Evolutionary conservation across 2,329 filamentous ascomycete genomes (phyloP).

Genomic region (Fusarium acutatum): DNA sequence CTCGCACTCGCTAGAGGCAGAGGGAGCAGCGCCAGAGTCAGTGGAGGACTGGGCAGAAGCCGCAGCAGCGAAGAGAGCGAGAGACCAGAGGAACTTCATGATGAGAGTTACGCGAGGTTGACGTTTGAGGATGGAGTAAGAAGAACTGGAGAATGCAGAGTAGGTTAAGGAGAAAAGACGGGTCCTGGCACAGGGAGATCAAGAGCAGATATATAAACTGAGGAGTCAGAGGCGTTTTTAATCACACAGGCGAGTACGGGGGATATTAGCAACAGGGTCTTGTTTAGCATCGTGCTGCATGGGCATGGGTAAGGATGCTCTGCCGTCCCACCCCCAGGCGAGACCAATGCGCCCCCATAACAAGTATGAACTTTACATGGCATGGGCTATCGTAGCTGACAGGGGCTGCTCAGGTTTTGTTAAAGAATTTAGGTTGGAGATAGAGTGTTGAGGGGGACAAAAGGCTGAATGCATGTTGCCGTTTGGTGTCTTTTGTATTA

Average conservation of each 20-base stretch:
- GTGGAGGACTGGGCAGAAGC: slow-evolving; percentile 46
- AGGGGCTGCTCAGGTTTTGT: not conserved
- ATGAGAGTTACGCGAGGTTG: slow-evolving; percentile 33
- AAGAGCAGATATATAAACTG: slow-evolving; percentile 6
- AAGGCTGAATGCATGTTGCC: not conserved
- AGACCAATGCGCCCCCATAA: slow-evolving; percentile 10
- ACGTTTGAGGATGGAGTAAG: not conserved
- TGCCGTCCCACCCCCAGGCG: slow-evolving; percentile 29
- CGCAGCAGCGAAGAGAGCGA: slow-evolving; percentile 51
- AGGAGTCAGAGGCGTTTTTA: slow-evolving; percentile 20
- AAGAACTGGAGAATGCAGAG: not conserved
- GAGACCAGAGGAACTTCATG: slow-evolving; percentile 57
- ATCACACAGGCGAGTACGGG: slow-evolving; percentile 29
- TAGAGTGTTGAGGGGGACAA: not conserved
- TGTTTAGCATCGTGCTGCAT: slow-evolving; percentile 23
- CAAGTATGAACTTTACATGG: not conserved
- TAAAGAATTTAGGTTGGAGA: slow-evolving; percentile 1
- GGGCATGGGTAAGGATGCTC: slow-evolving; percentile 2
- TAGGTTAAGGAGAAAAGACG: not conserved
- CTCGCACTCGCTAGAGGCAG: slow-evolving; percentile 48
- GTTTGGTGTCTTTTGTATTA: not conserved
- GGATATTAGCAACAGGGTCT: slow-evolving; percentile 32
- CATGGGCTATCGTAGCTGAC: slow-evolving; percentile 1
- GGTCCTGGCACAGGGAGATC: not conserved
- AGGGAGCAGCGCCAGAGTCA: slow-evolving; percentile 39